These are phyloP conservation scores for Scolecobasidium constrictum DNA, from an alignment of 2,329 filamentous ascomycete genomes.

Conservation along the genomic window DNA sequence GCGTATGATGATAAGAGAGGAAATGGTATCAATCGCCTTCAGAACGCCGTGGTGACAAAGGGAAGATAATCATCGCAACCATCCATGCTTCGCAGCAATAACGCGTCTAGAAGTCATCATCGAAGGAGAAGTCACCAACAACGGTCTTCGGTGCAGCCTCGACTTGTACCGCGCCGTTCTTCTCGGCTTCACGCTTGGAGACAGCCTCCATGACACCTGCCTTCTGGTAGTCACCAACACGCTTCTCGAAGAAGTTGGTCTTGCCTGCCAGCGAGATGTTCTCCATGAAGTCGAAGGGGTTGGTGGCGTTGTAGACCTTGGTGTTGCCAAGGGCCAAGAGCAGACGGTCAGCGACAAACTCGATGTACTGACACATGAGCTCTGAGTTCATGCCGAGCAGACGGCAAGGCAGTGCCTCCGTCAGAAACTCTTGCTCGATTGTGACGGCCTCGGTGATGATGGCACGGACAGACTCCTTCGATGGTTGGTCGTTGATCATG, in stretches of 20 bases:
- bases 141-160: conserved; percentile 34
- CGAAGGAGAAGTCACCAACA: conserved; percentile 75
- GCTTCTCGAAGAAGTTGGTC: conserved; percentile 99
- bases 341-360: conserved; percentile 96
- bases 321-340: conserved; percentile 86
- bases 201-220: conserved; percentile 94
- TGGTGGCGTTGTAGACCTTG: conserved; percentile 84
- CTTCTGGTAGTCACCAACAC: conserved; percentile 98
- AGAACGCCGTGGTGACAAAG: no score
- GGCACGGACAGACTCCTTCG: conserved; percentile 66
- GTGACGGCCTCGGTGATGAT: conserved; percentile 90
- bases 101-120: conserved; percentile 77
- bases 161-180: conserved; percentile 28
- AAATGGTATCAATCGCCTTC: background rate
- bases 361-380: conserved; percentile 99
- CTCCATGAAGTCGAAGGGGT: conserved; percentile 99
- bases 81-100: background rate
- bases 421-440: conserved; percentile 97
- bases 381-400: conserved; percentile 95
- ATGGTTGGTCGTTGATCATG: conserved; percentile 87
- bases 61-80: background rate
- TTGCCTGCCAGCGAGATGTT: conserved; percentile 98
- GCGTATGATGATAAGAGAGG: no score
- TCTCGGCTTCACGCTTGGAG: conserved; percentile 52
- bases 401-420: conserved; percentile 83